Evolutionary conservation across 805 yeast genomes (phyloP).

Genomic region (Saccharomycopsis babjevae): DNA sequence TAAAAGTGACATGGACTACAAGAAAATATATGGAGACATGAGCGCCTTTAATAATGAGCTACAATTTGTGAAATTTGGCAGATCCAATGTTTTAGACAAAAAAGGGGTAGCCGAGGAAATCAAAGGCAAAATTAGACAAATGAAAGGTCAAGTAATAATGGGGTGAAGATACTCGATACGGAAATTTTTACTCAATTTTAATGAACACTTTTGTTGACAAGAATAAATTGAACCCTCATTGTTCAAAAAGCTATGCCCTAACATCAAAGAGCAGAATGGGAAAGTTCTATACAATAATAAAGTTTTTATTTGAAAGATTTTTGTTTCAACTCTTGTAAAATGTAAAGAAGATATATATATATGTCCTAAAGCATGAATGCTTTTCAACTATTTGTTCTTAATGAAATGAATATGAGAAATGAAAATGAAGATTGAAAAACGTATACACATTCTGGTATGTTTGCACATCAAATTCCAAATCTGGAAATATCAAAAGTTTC

Average conservation of each 20-base stretch:
- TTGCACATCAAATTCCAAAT: conserved; percentile 30
- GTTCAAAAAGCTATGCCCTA: too few species aligned
- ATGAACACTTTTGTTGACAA: too few species aligned
- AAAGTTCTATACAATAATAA: too few species aligned
- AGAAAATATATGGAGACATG: background rate
- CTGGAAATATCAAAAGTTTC: conserved; percentile 40
- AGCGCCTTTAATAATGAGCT: conserved; percentile 8
- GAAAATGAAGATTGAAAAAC: background rate
- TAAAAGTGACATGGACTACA: conserved; percentile 1
- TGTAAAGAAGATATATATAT: too few species aligned
- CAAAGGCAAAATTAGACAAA: conserved; percentile 6
- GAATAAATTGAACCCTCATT: too few species aligned
- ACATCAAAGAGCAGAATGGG: too few species aligned
- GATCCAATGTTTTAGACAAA: background rate
- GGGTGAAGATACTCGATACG: background rate
- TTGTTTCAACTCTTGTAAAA: too few species aligned
- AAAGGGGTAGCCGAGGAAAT: conserved; percentile 4
- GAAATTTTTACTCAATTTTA: too few species aligned
- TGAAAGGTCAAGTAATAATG: conserved; percentile 10
- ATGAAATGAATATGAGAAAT: background rate
- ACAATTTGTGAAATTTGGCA: background rate
- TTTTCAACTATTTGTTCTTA: too few species aligned
- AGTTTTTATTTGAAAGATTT: too few species aligned
- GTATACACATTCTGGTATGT: too few species aligned
- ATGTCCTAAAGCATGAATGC: too few species aligned